phyloP scores from a whole-genome alignment of 2,329 filamentous ascomycete genomes.

The Sporothrix luriei region DNA sequence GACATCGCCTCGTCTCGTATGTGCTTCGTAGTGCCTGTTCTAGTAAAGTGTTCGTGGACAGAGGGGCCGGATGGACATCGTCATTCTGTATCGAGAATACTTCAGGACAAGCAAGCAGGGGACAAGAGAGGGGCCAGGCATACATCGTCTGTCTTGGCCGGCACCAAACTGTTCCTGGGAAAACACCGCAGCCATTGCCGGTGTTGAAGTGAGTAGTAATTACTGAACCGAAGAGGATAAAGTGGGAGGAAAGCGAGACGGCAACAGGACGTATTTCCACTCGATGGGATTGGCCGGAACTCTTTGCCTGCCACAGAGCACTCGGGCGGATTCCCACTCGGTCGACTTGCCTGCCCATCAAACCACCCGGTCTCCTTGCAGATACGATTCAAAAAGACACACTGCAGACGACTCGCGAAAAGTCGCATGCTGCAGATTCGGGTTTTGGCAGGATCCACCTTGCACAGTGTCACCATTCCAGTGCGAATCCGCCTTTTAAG shows the following conservation, averaged over 20 bases:
- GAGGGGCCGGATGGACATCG: not conserved
- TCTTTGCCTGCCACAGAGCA: not conserved
- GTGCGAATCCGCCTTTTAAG: not conserved
- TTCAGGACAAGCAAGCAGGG: not conserved
- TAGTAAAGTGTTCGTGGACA: not conserved
- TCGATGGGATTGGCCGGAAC: no score
- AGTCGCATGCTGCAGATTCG: not conserved
- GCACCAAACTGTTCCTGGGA: not conserved
- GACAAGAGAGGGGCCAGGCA: not conserved
- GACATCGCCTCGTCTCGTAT: conserved; percentile 7
- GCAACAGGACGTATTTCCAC: not conserved
- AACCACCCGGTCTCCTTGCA: not conserved
- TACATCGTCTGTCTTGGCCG: not conserved
- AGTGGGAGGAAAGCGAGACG: not conserved
- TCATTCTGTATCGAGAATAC: conserved; percentile 17
- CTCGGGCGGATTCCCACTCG: conserved; percentile 16
- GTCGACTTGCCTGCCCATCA: not conserved
- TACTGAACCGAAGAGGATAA: no score
- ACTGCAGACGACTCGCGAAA: not conserved
- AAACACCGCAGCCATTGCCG: conserved; percentile 6
- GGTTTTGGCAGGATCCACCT: not conserved
- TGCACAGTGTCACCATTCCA: not conserved
- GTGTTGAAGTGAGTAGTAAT: not conserved
- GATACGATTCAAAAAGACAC: not conserved
- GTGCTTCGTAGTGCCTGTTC: conserved; percentile 16